Evolutionary conservation across 2,329 filamentous ascomycete species (phyloP).

Genomic region (Mycosphaerella sp.): DNA sequence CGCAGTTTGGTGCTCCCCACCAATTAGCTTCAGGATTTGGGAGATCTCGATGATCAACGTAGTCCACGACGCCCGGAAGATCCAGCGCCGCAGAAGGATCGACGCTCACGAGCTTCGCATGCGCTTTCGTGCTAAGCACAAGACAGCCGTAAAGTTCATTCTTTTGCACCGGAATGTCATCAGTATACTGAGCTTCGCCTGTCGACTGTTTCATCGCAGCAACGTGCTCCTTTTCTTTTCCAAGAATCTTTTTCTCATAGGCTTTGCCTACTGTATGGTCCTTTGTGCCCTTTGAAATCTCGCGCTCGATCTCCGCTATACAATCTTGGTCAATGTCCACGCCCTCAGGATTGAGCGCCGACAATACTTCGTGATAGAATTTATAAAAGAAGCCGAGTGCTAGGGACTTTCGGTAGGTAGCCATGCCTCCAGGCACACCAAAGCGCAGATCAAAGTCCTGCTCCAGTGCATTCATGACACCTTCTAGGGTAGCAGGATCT

Average conservation of each 20-base stretch:
- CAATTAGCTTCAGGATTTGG: conserved; percentile 74
- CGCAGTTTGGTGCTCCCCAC: conserved; percentile 79
- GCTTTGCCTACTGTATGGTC: conserved; percentile 68
- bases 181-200: conserved; percentile 92
- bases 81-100: conserved; percentile 71
- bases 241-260: conserved; percentile 76
- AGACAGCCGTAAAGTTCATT: conserved; percentile 87
- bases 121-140: conserved; percentile 80
- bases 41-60: conserved; percentile 76
- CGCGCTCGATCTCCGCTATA: conserved; percentile 76
- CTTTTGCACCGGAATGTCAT: conserved; percentile 79
- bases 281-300: conserved; percentile 72
- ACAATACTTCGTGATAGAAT: conserved; percentile 86
- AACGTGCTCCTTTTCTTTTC: conserved; percentile 79
- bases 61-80: conserved; percentile 77
- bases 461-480: conserved; percentile 82
- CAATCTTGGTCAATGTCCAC: conserved; percentile 63
- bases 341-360: conserved; percentile 48
- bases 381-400: conserved; percentile 94
- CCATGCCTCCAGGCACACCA: conserved; percentile 94
- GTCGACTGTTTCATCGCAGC: conserved; percentile 90
- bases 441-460: conserved; percentile 83
- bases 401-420: conserved; percentile 85
- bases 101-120: conserved; percentile 74
- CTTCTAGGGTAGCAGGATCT: conserved; percentile 77